These are phyloP conservation scores for Penicillium salamii DNA, from an alignment of 495 filamentous ascomycete species.

Conservation along the genomic window DNA sequence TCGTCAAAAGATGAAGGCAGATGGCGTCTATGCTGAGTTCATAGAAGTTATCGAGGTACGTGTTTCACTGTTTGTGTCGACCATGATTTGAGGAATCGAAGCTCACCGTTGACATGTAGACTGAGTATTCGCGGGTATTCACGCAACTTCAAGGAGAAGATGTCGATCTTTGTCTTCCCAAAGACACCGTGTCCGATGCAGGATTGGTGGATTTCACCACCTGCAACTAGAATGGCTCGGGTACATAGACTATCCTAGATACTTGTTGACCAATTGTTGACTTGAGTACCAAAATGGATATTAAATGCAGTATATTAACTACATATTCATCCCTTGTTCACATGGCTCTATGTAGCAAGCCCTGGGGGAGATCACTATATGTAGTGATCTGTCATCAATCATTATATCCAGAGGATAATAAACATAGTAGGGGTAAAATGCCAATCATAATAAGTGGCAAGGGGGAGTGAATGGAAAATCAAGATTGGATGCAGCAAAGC, in stretches of 20 bases:
- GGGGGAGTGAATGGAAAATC: conserved; percentile 8
- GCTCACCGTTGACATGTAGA: conserved; percentile 4
- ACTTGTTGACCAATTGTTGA: not conserved
- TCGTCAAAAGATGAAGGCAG: conserved; percentile 30
- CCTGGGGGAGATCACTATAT: not conserved
- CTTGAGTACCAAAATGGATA: not conserved
- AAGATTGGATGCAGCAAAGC: conserved; percentile 9
- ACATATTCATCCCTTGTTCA: not conserved
- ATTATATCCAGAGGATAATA: conserved; percentile 22
- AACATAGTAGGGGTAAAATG: conserved; percentile 13
- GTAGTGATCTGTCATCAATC: conserved; percentile 21
- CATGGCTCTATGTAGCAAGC: not conserved
- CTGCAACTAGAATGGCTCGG: conserved; percentile 10
- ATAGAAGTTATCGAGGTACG: conserved; percentile 2
- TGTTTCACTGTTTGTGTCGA: not conserved
- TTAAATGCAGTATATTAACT: not conserved
- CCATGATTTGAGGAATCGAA: too few relatives aligned
- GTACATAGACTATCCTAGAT: too few relatives aligned
- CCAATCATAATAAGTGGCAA: conserved; percentile 25
- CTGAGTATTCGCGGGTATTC: conserved; percentile 27
- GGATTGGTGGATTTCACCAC: conserved; percentile 26
- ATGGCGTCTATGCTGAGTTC: conserved; percentile 26
- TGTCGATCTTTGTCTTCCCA: conserved; percentile 27
- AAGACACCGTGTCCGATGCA: conserved; percentile 17
- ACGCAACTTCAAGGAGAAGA: conserved; percentile 30